Base-by-base conservation (phyloP, 148 eudicot genomes). In the Camellia granthamiana region DNA sequence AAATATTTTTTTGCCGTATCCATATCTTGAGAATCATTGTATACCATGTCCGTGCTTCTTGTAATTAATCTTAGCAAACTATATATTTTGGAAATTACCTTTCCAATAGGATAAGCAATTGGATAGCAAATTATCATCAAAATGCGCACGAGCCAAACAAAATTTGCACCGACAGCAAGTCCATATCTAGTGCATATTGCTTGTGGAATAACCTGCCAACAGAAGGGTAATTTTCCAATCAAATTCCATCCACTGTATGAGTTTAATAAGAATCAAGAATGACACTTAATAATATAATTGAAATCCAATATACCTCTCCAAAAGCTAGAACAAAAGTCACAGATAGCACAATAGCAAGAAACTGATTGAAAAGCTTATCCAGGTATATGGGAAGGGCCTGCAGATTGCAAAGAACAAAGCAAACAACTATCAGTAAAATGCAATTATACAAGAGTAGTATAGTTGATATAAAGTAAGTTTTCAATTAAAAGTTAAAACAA, bases 351-450 rank as follows among this genome's bases (percentile, higher is more conserved):
- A 95, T 93, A 63, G 99, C 97, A 73, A 95, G 78, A 86, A 81
- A 92, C 88, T 95, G 97, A 76, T 95, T 95, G 87, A 95, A 93
- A 78, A 95, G 86, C 88, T 90, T 93, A 86, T 95, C 99, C 81
- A 95, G 86, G 84, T 95, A 95, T 81, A 95, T 80, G 15, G 99
- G 99, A 83, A 95, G 93, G 66, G 99, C 99, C 99, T 95, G 94
- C 90, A 89, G 38, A 85, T 61, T 62, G 59, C 42, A 83, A 81
- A 42, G 49, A 60, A 63, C 47, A 62, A 81, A 79, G 72, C 60
- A 78, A 64, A 74, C 58, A 71, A 54, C n/a, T 16, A 63, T 71
- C 58, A 77, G 67, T 62, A n/a, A 65, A 14, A 44, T 58, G 23
- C 15, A 49, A 66, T 4, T 41, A 8, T n/a, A 51, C 2, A 58